phyloP scores from a whole-genome alignment of 2,329 filamentous ascomycete species.

The Claviceps fusiformis region DNA sequence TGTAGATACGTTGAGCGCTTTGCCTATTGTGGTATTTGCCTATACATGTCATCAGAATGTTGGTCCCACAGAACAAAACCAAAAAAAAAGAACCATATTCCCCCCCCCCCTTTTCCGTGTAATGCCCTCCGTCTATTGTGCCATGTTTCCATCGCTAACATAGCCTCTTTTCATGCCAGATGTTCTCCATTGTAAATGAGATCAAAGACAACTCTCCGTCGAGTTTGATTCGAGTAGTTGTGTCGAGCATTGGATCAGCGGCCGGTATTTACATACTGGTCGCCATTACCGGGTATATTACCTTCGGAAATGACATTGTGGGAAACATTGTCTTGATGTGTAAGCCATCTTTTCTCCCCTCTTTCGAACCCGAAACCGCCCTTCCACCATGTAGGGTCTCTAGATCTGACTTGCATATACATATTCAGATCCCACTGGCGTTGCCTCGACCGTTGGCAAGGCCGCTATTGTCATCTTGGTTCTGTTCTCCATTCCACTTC shows the following conservation, averaged over 20 bases:
- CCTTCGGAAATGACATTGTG: slow-evolving; percentile 77
- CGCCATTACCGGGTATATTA: slow-evolving; percentile 88
- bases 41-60: slow-evolving; percentile 99
- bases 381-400: too few species aligned
- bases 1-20: slow-evolving; percentile 64
- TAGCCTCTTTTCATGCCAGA: slow-evolving; percentile 37
- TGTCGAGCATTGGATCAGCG: slow-evolving; percentile 76
- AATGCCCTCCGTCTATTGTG: neutral
- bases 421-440: slow-evolving; percentile 25
- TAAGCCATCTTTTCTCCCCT: slow-evolving; percentile 29
- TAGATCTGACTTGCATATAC: slow-evolving; percentile 6
- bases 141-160: slow-evolving; percentile 12
- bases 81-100: too few species aligned
- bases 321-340: slow-evolving; percentile 94
- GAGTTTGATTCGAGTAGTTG: slow-evolving; percentile 64
- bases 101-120: neutral
- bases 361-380: neutral
- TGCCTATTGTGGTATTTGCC: slow-evolving; percentile 96
- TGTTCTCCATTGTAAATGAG: slow-evolving; percentile 98
- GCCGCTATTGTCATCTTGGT: slow-evolving; percentile 92
- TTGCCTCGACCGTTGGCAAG: slow-evolving; percentile 81
- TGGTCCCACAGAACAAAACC: slow-evolving; percentile 15
- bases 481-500: slow-evolving; percentile 89
- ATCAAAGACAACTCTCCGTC: slow-evolving; percentile 69
- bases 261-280: slow-evolving; percentile 79